Evolutionary conservation across 2,329 filamentous ascomycete species (phyloP).

Genomic region (Exophiala calicioides): DNA sequence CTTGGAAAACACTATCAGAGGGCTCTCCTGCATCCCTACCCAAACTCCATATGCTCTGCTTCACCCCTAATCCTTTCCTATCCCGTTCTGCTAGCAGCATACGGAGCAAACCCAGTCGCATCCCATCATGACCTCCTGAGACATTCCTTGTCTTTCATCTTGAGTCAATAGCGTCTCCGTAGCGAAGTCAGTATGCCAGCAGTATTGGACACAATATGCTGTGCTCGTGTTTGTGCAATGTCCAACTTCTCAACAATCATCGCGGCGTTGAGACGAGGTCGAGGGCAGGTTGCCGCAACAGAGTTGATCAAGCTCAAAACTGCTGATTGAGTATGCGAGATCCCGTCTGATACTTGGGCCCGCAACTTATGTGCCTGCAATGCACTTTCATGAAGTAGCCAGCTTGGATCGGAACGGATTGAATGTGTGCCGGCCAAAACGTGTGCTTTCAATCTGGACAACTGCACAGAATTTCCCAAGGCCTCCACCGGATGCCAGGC

Average conservation of each 20-base stretch:
- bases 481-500: background rate
- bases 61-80: background rate
- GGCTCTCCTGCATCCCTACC: background rate
- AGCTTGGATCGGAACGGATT: background rate
- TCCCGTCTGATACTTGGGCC: slow-evolving; percentile 1
- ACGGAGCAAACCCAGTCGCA: background rate
- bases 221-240: slow-evolving; percentile 20
- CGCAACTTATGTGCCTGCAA: slow-evolving; percentile 1
- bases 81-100: background rate
- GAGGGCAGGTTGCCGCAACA: background rate
- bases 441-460: background rate
- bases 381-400: background rate
- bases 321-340: background rate
- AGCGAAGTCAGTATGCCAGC: slow-evolving; percentile 6
- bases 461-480: background rate
- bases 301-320: slow-evolving; percentile 1
- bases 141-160: background rate
- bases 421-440: background rate
- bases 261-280: background rate
- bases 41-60: slow-evolving; percentile 4
- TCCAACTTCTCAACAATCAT: slow-evolving; percentile 13
- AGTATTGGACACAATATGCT: slow-evolving; percentile 19
- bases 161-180: no score
- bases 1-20: no score
- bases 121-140: background rate